Evolutionary conservation across 768 basidiomycete genomes (phyloP), one percentile per base, ranked within the genome.

Genomic region (Suillus tomentosus): DNA sequence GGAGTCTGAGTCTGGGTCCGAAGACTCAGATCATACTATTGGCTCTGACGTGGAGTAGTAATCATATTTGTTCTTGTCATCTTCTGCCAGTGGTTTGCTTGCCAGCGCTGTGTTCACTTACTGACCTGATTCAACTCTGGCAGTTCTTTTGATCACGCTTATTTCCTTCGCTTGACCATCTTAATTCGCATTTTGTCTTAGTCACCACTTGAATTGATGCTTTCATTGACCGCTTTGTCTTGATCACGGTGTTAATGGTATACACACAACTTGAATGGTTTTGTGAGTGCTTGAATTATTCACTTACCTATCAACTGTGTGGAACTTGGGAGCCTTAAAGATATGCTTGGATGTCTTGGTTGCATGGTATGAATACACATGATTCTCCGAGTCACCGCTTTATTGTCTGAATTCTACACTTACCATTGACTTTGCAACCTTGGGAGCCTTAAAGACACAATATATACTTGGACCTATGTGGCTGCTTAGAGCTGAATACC

Each of bases 131-230:
- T 47, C 45, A n/a, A 47, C 45, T 47, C 45, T n/a, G n/a, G 45
- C 45, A 47, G 45, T 47, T 47, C 45, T 47, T 47, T n/a, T n/a
- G n/a, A 47, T 47, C 45, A 47, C 10, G 9, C 45, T 47, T 47
- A 47, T 47, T 47, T 47, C 45, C 45, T 47, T 47, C 4, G 10
- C n/a, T 47, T 47, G 45, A 2, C 45, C 4, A 3, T 47, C 45
- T 47, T 47, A 3, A 47, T 47, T n/a, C 9, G 0, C n/a, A 47
- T 47, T 47, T 47, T n/a, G 45, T 47, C 45, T 47, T 47, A 47
- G 45, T 47, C 45, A 47, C 45, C 45, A 47, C 45, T 47, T 47
- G 45, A 47, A 47, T 47, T 47, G 45, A 47, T n/a, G 45, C 45
- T 47, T 47, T 47, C 9, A 9, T 1, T 36, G 45, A 47, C 45